These are phyloP conservation scores for Echinosophora koreensis DNA, from an alignment of 306 rosid species.

Conservation along the genomic window DNA sequence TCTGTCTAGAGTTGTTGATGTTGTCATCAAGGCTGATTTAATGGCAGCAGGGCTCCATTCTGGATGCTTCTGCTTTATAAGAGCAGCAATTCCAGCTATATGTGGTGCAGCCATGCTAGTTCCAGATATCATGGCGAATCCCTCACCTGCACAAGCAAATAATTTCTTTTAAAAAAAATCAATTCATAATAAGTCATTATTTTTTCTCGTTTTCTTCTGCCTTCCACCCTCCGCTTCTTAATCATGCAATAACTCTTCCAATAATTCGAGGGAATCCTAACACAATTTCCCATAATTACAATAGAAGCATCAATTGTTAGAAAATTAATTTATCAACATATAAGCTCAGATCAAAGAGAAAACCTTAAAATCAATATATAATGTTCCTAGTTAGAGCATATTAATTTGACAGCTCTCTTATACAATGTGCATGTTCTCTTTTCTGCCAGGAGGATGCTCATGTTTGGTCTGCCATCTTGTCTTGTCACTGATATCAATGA, in stretches of 20 bases:
- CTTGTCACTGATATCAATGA: not conserved
- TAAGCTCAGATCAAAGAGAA: constrained; percentile 22
- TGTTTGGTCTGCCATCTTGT: not conserved
- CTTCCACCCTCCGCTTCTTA: not conserved
- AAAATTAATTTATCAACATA: not conserved
- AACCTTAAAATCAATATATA: constrained; percentile 3
- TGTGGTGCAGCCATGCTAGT: constrained; percentile 99
- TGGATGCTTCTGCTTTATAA: constrained; percentile 96
- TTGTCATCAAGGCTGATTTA: constrained; percentile 97
- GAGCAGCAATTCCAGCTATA: constrained; percentile 99
- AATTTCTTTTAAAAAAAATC: constrained; percentile 22
- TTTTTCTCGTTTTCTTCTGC: not conserved
- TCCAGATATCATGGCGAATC: constrained; percentile 98
- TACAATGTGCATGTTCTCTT: constrained; percentile 5
- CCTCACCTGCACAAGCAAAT: constrained; percentile 73
- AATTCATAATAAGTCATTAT: not conserved
- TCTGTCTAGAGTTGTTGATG: constrained; percentile 87
- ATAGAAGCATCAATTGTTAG: not conserved
- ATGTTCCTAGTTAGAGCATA: constrained; percentile 5
- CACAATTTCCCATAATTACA: constrained; percentile 5
- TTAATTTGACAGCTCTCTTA: constrained; percentile 22
- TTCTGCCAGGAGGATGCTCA: constrained; percentile 17
- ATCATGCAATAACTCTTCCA: constrained; percentile 28
- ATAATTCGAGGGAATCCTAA: not conserved
- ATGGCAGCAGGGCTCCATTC: constrained; percentile 99